Conservation (phyloP, 805 yeast species). For the Lipomyces spencermartinsiae region DNA sequence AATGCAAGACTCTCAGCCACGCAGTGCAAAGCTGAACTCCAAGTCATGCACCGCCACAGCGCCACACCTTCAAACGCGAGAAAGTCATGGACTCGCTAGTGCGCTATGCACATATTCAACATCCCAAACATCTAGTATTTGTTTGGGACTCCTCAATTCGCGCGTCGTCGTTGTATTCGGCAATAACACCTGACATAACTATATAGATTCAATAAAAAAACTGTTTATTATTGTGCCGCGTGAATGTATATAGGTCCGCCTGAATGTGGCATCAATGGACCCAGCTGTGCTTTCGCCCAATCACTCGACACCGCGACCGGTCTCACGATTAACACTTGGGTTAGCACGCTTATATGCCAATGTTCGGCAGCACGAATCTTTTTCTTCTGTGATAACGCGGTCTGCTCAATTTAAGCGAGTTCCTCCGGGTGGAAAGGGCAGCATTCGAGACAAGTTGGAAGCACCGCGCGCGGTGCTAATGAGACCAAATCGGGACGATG, state of each 20-base stretch:
- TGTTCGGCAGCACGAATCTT: constrained; percentile 1
- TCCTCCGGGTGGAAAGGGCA: background rate
- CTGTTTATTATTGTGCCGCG: background rate
- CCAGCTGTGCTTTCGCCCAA: constrained; percentile 1
- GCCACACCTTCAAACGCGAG: constrained; percentile 3
- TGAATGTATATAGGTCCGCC: background rate
- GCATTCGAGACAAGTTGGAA: background rate
- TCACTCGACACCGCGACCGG: constrained; percentile 16
- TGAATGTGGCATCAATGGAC: constrained; percentile 6
- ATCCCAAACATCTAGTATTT: background rate
- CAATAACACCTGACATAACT: background rate
- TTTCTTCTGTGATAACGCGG: background rate
- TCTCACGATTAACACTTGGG: constrained; percentile 18
- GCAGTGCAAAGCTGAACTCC: background rate
- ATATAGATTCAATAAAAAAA: background rate
- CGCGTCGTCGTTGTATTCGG: background rate
- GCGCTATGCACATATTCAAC: background rate
- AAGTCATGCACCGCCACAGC: background rate
- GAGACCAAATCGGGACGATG: background rate
- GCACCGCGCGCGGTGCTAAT: background rate
- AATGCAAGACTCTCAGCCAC: too few relatives aligned
- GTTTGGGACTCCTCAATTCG: background rate
- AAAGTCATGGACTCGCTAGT: background rate
- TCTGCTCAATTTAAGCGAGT: constrained; percentile 1
- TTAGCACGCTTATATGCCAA: constrained; percentile 12